Percentiles rank a stretch among this genome's conserved stretches.
phyloP scores from a whole-genome alignment of 352 stramenopile species.

The Pythium coloratum region DNA sequence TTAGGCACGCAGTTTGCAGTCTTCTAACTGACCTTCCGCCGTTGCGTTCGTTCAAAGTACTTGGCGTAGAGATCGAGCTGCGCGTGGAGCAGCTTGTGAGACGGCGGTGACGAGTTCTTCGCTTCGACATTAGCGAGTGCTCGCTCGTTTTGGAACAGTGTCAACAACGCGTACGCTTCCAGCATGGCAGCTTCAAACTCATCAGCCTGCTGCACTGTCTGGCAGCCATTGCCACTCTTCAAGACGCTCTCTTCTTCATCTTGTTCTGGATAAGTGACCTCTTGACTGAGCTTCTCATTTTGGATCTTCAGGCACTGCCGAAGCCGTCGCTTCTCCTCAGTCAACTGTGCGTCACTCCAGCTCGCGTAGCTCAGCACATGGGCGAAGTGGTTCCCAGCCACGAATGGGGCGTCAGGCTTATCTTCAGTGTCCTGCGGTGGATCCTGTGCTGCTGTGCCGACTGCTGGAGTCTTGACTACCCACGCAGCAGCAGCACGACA shows the following conservation, averaged over 20 bases:
- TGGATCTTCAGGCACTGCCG: constrained; percentile 30
- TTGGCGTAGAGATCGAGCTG: constrained; percentile 53
- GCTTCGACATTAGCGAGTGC: neutral
- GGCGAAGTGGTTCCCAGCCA: constrained; percentile 9
- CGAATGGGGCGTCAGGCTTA: neutral
- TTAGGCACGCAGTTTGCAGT: neutral
- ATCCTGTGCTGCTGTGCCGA: neutral
- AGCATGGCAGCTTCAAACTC: neutral
- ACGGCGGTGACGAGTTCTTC: neutral
- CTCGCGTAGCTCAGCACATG: constrained; percentile 35
- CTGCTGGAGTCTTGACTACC: neutral
- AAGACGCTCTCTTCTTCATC: constrained; percentile 18
- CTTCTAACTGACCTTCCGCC: constrained; percentile 34
- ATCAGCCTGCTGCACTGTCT: neutral
- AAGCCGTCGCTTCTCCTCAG: constrained; percentile 36
- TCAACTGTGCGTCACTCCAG: constrained; percentile 36
- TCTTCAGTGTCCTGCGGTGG: neutral
- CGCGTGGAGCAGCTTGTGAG: constrained; percentile 35
- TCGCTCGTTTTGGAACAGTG: constrained; percentile 50
- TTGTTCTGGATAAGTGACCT: constrained; percentile 4
- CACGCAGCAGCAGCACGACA: neutral
- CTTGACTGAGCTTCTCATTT: neutral
- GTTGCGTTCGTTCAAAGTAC: constrained; percentile 49
- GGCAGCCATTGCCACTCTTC: neutral
- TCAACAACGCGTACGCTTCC: constrained; percentile 56